These are phyloP conservation scores for Dactylellina drechsleri DNA, from an alignment of 2,329 filamentous ascomycete species.

Conservation along the genomic window DNA sequence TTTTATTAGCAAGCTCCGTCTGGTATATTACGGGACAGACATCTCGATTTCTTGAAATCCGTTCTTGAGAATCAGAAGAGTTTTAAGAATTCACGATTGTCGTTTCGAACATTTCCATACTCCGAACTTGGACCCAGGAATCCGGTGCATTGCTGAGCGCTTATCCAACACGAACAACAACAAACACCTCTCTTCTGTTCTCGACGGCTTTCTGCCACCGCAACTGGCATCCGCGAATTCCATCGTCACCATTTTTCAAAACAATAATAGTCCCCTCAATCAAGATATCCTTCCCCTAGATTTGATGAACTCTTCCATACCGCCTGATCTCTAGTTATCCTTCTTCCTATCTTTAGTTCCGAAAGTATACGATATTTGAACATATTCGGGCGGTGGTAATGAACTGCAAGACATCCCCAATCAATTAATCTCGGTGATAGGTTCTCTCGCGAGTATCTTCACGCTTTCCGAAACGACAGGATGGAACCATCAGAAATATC, in stretches of 20 bases:
- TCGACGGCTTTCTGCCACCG: conserved; percentile 9
- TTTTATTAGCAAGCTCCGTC: conserved; percentile 19
- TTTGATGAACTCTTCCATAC: conserved; percentile 31
- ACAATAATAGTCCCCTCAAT: conserved; percentile 4
- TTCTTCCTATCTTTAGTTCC: conserved; percentile 18
- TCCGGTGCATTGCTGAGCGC: conserved; percentile 41
- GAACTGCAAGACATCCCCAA: conserved; percentile 13
- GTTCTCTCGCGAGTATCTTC: conserved; percentile 39
- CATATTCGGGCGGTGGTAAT: conserved; percentile 32
- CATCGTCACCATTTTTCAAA: conserved; percentile 12
- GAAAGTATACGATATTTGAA: conserved; percentile 23
- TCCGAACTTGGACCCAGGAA: conserved; percentile 34
- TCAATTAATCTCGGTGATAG: conserved; percentile 32
- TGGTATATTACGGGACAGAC: conserved; percentile 21
- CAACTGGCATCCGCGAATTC: conserved; percentile 16
- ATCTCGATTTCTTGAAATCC: conserved; percentile 6
- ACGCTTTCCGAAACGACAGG: conserved; percentile 4
- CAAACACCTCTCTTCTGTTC: conserved; percentile 4
- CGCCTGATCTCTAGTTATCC: conserved; percentile 13
- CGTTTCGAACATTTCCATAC: conserved; percentile 17
- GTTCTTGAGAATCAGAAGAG: conserved; percentile 26
- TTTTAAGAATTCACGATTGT: conserved; percentile 36
- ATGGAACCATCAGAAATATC: conserved; percentile 36
- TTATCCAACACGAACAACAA: conserved; percentile 51
- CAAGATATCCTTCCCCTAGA: conserved; percentile 10